Evolutionary conservation across 257 asterid species (phyloP), one percentile per base, ranked within the genome.

Genomic region (Anisodus tanguticus): DNA sequence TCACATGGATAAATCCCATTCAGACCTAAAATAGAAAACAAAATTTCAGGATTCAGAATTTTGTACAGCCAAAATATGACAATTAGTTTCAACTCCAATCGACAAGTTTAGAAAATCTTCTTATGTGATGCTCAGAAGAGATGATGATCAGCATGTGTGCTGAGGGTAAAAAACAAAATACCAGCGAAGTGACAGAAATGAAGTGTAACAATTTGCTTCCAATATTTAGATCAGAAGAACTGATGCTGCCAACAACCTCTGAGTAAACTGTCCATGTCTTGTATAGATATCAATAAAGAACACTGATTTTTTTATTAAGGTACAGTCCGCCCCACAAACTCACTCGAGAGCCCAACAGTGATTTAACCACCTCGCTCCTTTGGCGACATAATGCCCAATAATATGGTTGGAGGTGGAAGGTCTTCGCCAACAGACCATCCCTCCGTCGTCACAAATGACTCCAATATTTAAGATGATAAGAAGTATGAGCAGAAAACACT

Each of bases 1-100:
- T 96, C 99, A 84, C 93, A 88, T 69, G 99, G 99, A 88, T 92
- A 96, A 81, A 96, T 90, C 90, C 94, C 93, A 89, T 88, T 92
- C 84, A 90, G 81, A 85, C 98, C 99, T 96, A 97, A 83, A 86
- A 90, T 41, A 79, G 8, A 86, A 86, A 62, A 83, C 55, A 85
- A 77, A 26, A 55, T 82, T 81, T 81, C 58, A 80, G 87, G 67
- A 85, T 72, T 81, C 35, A 31, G 35, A 31, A 31, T 31, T 31
- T 70, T 47, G 31, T 77, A 59, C 58, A 83, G 80, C 19, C 19
- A 82, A 49, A 70, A 83, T 79, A 78, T 66, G 41, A 76, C 51
- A 51, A 26, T 10, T 45, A 15, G 58, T 72, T 47, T 45, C 41
- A 19, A 47, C 47, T 72, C 8, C 39, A 72, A 45, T 2, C 2